Base-by-base conservation (phyloP, 306 rosid species). In the Mimosa pudica region DNA sequence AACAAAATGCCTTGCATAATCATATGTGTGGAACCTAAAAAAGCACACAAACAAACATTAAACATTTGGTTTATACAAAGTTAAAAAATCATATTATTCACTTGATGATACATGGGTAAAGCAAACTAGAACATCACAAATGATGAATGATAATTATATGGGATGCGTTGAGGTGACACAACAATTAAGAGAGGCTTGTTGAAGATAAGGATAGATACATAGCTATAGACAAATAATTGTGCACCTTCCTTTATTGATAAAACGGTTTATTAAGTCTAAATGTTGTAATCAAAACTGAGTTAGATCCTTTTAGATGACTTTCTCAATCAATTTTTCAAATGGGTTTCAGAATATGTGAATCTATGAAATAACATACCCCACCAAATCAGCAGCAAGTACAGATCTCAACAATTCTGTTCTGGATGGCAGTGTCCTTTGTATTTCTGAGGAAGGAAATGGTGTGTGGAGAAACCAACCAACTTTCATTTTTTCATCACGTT, bases 401-500 rank as follows among this genome's bases (percentile, higher is more conserved):
- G 98, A 91, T 85, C 92, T 89, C 87, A 95, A 71, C 13, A 95
- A 86, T 82, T 95, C 97, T 66, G 97, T 80, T 70, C 97, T 89
- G 47, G 97, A 95, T 41, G 98, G 97, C 51, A 94, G 82, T 55
- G 95, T 92, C 86, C 97, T 89, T 84, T 94, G 97, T 72, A 94
- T 92, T 85, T 94, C 98, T 41, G 98, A 94, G 82, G 98, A 95
- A 87, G 98, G 98, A 82, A 95, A 95, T n/a, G 98, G 98, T 30
- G 97, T 95, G 77, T 95, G 97, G 80, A 95, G 97, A 89, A 95
- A 95, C 97, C 98, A 95, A 42, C 98, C 98, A 77, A 92, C 97
- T 89, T 95, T 95, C 97, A 92, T 95, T 70, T 84, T 73, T 77
- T 45, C 81, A 83, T 95, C 91, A 78, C 88, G 79, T 66, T 91